phyloP scores from a whole-genome alignment of 23 red algal genomes.

The Chondrus crispus region DNA sequence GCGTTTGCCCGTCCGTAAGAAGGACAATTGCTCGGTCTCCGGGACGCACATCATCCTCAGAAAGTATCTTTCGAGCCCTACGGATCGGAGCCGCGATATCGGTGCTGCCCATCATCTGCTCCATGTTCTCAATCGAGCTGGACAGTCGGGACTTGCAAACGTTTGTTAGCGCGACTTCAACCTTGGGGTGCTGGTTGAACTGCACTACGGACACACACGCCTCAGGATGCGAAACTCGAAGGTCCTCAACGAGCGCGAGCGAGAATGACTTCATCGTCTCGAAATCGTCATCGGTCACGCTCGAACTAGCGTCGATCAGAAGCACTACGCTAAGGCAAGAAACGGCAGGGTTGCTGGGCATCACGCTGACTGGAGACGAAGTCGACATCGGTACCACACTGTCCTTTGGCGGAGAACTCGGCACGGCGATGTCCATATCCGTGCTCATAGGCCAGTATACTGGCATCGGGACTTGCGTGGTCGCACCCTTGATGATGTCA shows the following conservation, averaged over 20 bases:
- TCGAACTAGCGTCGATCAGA: slow-evolving; percentile 75
- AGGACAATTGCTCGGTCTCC: slow-evolving; percentile 80
- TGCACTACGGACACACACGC: slow-evolving; percentile 66
- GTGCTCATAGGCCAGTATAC: slow-evolving; percentile 24
- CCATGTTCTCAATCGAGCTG: slow-evolving; percentile 67
- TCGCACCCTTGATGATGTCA: slow-evolving; percentile 60
- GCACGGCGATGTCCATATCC: not conserved
- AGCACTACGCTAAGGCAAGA: slow-evolving; percentile 58
- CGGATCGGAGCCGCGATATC: slow-evolving; percentile 81
- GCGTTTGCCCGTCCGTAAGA: slow-evolving; percentile 93
- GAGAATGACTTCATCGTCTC: slow-evolving; percentile 76
- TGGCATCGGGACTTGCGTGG: not conserved
- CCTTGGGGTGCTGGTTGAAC: slow-evolving; percentile 91
- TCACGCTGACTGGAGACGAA: slow-evolving; percentile 63
- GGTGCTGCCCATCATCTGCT: slow-evolving; percentile 94
- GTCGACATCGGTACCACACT: not conserved
- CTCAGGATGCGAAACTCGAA: slow-evolving; percentile 53
- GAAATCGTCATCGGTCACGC: slow-evolving; percentile 92
- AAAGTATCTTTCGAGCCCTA: slow-evolving; percentile 58
- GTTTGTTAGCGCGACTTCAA: slow-evolving; percentile 56
- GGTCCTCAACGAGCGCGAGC: slow-evolving; percentile 47
- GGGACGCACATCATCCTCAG: slow-evolving; percentile 24
- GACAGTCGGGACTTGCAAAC: slow-evolving; percentile 42
- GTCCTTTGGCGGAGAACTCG: slow-evolving; percentile 26
- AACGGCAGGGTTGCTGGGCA: not conserved